phyloP scores from a whole-genome alignment of 1,284 basidiomycete species.

The Fistulinella staudtii region DNA sequence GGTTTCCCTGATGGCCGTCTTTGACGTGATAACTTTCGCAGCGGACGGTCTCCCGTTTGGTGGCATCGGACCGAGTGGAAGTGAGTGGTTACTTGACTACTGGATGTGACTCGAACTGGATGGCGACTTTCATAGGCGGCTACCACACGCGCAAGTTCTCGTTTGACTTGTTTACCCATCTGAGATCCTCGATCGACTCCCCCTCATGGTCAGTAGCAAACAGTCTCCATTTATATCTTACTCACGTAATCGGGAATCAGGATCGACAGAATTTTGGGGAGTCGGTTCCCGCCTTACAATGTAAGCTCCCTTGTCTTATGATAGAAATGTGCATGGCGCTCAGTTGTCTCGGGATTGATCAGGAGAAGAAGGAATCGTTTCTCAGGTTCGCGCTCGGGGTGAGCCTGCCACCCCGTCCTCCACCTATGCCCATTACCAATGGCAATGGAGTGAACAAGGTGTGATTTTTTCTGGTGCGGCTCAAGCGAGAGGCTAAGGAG shows the following conservation, averaged over 20 bases:
- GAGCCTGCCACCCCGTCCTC: conserved; percentile 23
- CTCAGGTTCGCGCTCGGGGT: conserved; percentile 13
- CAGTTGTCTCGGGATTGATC: no score
- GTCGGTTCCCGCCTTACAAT: conserved; percentile 66
- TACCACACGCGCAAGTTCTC: conserved; percentile 59
- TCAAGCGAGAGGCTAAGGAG: no score
- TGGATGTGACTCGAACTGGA: neutral
- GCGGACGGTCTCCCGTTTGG: conserved; percentile 70
- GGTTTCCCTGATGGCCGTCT: neutral
- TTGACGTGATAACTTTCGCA: conserved; percentile 18
- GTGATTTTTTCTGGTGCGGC: no score
- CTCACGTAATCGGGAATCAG: conserved; percentile 31
- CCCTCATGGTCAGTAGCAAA: conserved; percentile 51
- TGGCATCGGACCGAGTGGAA: conserved; percentile 68
- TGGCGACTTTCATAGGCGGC: conserved; percentile 48
- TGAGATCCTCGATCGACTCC: conserved; percentile 53
- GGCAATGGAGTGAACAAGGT: no score
- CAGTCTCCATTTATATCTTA: no score
- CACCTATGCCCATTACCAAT: conserved; percentile 6
- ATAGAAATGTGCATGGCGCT: no score
- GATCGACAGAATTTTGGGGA: conserved; percentile 52
- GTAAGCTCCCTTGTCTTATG: conserved; percentile 31
- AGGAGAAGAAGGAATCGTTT: conserved; percentile 27
- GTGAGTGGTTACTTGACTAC: conserved; percentile 38
- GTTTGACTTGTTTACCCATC: conserved; percentile 70